Percentiles rank a stretch among this genome's conserved stretches.
Evolutionary conservation across 2,329 filamentous ascomycete species (phyloP).

Genomic region (Pseudopithomyces chartarum): DNA sequence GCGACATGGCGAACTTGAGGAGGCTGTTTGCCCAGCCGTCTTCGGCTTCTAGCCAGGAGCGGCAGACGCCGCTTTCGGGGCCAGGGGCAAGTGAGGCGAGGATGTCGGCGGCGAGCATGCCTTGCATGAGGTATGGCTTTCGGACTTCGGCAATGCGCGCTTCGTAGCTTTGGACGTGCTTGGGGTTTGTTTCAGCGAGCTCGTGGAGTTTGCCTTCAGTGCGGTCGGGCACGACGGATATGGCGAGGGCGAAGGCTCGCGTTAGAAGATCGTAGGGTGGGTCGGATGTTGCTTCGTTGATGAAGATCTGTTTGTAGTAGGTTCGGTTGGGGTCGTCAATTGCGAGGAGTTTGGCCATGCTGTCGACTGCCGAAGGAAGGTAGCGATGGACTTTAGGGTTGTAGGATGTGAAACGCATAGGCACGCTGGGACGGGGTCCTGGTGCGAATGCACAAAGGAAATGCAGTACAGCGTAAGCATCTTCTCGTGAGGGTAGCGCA

Average conservation of each 20-base stretch:
- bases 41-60: conserved; percentile 79
- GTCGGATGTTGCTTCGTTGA: conserved; percentile 67
- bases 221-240: conserved; percentile 80
- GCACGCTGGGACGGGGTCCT: conserved; percentile 66
- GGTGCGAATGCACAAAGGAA: conserved; percentile 92
- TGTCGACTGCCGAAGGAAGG: conserved; percentile 86
- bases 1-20: conserved; percentile 72
- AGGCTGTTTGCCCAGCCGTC: conserved; percentile 85
- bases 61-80: conserved; percentile 73
- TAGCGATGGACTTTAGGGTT: conserved; percentile 84
- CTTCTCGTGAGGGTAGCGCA: conserved; percentile 82
- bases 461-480: conserved; percentile 83
- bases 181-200: conserved; percentile 51
- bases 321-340: conserved; percentile 91
- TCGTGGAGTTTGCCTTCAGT: conserved; percentile 55
- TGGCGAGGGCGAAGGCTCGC: conserved; percentile 81
- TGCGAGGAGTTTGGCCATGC: conserved; percentile 87
- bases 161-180: conserved; percentile 44
- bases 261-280: conserved; percentile 81
- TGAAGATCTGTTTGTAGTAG: conserved; percentile 82
- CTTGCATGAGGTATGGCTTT: conserved; percentile 90
- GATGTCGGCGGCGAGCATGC: conserved; percentile 87
- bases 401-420: conserved; percentile 77
- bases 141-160: conserved; percentile 76
- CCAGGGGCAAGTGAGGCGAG: conserved; percentile 74